phyloP scores from a whole-genome alignment of 495 filamentous ascomycete genomes.

The Xylaria palmicola region DNA sequence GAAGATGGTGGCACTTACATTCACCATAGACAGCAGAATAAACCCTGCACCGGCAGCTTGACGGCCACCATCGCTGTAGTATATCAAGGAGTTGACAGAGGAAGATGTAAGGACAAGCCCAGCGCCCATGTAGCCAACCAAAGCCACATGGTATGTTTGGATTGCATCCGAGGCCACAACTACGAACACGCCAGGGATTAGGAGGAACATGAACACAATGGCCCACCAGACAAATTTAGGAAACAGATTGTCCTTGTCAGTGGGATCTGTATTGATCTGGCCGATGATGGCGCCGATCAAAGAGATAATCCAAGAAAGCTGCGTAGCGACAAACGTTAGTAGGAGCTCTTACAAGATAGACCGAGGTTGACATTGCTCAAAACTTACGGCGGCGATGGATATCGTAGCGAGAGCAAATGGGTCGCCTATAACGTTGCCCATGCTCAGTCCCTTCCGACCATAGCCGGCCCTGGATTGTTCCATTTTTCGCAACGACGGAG shows the following conservation, averaged over 20 bases:
- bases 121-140: slow-evolving; percentile 81
- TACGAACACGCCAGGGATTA: slow-evolving; percentile 74
- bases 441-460: slow-evolving; percentile 60
- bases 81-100: slow-evolving; percentile 78
- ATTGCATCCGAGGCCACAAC: slow-evolving; percentile 79
- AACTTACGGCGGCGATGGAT: slow-evolving; percentile 83
- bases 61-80: slow-evolving; percentile 63
- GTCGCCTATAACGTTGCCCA: slow-evolving; percentile 91
- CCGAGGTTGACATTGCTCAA: background rate
- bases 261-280: slow-evolving; percentile 46
- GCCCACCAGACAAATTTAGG: slow-evolving; percentile 92
- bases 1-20: slow-evolving; percentile 55
- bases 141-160: slow-evolving; percentile 85
- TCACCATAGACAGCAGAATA: slow-evolving; percentile 93
- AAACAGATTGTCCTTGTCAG: slow-evolving; percentile 42
- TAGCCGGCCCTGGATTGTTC: slow-evolving; percentile 59
- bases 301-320: slow-evolving; percentile 94
- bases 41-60: slow-evolving; percentile 91
- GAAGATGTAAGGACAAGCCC: slow-evolving; percentile 82
- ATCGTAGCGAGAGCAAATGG: slow-evolving; percentile 94
- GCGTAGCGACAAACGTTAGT: slow-evolving; percentile 14
- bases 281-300: slow-evolving; percentile 84
- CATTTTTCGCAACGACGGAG: slow-evolving; percentile 82
- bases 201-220: slow-evolving; percentile 77
- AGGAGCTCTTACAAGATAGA: background rate